A percentile compares a stretch with the other conserved stretches of the same genome.
These are phyloP conservation scores for Colletotrichum brevisporum DNA, from an alignment of 2,329 filamentous ascomycete species.

Conservation along the genomic window DNA sequence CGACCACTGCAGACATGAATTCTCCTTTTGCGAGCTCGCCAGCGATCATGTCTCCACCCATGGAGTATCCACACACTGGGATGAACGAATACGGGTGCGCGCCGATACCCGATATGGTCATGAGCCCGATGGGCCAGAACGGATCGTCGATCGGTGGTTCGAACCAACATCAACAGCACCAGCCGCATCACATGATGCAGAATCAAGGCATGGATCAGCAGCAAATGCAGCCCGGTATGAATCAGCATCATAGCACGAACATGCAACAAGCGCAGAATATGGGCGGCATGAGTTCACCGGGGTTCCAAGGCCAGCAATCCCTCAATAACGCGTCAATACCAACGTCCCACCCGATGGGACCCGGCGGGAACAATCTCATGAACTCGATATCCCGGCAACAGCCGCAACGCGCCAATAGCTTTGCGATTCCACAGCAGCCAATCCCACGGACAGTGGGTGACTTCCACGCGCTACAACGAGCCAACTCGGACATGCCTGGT, in stretches of 20 bases:
- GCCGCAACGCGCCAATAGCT: slow-evolving; percentile 56
- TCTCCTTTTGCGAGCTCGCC: slow-evolving; percentile 69
- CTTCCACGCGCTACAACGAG: slow-evolving; percentile 64
- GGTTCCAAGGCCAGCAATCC: slow-evolving; percentile 22
- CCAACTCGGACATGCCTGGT: slow-evolving; percentile 54
- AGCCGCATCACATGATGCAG: slow-evolving; percentile 48
- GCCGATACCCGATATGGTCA: slow-evolving; percentile 67
- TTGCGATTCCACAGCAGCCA: slow-evolving; percentile 54
- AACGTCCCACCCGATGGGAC: slow-evolving; percentile 47
- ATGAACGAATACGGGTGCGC: slow-evolving; percentile 58
- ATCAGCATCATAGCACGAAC: slow-evolving; percentile 49
- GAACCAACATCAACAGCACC: slow-evolving; percentile 49
- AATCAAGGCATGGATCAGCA: slow-evolving; percentile 46
- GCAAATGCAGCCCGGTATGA: slow-evolving; percentile 49
- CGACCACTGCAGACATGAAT: slow-evolving; percentile 57
- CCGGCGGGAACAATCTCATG: slow-evolving; percentile 38
- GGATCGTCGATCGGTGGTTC: slow-evolving; percentile 43
- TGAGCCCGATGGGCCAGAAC: slow-evolving; percentile 62
- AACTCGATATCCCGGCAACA: slow-evolving; percentile 48
- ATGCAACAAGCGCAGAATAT: slow-evolving; percentile 45
- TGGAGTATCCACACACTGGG: slow-evolving; percentile 61
- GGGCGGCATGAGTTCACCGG: slow-evolving; percentile 37
- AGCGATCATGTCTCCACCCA: slow-evolving; percentile 65
- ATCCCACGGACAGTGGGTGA: slow-evolving; percentile 62
- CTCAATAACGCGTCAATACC: slow-evolving; percentile 44